phyloP scores from a whole-genome alignment of 2,329 filamentous ascomycete genomes.

The Tolypocladium endophyticum region DNA sequence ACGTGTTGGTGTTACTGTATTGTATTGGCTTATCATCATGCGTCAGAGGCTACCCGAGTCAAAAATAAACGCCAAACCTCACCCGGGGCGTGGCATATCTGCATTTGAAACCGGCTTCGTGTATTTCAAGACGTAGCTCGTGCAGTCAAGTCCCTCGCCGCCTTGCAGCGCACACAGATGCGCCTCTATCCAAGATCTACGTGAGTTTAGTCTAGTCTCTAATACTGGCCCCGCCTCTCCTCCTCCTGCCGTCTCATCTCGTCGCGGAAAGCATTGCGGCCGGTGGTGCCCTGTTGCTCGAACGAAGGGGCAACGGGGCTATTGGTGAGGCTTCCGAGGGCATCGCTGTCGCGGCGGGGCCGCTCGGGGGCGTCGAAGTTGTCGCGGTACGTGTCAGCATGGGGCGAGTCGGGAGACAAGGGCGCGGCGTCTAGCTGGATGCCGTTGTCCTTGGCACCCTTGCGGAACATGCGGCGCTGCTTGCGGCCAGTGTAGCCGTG shows the following conservation, averaged over 20 bases:
- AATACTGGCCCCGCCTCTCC: conserved; percentile 18
- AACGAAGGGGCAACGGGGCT: conserved; percentile 33
- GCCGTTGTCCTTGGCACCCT: conserved; percentile 20
- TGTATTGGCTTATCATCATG: background rate
- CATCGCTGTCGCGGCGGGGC: conserved; percentile 32
- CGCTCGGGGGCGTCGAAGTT: conserved; percentile 1
- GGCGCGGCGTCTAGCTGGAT: conserved; percentile 33
- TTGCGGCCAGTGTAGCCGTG: conserved; percentile 33
- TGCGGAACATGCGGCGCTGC: conserved; percentile 23
- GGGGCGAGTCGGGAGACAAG: conserved; percentile 1
- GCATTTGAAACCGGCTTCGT: background rate
- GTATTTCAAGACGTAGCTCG: background rate
- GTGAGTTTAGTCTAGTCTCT: background rate
- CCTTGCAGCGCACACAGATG: background rate
- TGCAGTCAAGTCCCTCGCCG: background rate
- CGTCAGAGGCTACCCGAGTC: background rate
- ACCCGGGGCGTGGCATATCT: background rate
- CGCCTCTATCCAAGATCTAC: background rate
- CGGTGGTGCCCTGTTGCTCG: conserved; percentile 23
- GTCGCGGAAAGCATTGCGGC: conserved; percentile 36
- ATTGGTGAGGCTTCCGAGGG: conserved; percentile 36
- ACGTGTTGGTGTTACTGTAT: background rate
- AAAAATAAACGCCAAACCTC: background rate
- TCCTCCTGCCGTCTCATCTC: conserved; percentile 37
- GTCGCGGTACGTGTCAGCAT: conserved; percentile 14